A percentile compares a stretch with the other conserved stretches of the same genome.
Evolutionary conservation across 1,284 basidiomycete species (phyloP).

Genomic region (Cystobasidium sp.): DNA sequence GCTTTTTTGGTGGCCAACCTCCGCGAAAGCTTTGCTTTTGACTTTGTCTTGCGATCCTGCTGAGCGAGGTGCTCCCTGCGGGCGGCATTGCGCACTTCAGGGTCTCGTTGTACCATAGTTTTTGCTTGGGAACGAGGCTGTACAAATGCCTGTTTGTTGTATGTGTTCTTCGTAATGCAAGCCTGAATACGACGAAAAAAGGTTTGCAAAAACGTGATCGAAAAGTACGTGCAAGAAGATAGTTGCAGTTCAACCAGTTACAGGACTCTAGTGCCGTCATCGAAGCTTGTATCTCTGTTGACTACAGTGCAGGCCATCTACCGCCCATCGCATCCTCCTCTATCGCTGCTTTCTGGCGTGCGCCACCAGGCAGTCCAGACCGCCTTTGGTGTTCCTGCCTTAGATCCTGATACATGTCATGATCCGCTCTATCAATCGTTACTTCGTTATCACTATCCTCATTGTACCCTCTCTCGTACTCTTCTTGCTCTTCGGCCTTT

Average conservation of each 20-base stretch:
- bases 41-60: slow-evolving; percentile 38
- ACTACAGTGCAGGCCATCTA: slow-evolving; percentile 44
- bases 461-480: slow-evolving; percentile 63
- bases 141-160: too few species aligned
- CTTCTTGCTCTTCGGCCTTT: slow-evolving; percentile 64
- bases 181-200: neutral
- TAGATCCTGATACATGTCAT: slow-evolving; percentile 39
- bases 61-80: slow-evolving; percentile 40
- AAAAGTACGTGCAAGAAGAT: neutral
- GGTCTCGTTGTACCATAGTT: slow-evolving; percentile 17
- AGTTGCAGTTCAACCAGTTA: neutral
- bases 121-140: too few species aligned
- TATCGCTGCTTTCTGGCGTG: slow-evolving; percentile 46
- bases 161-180: neutral
- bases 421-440: slow-evolving; percentile 55
- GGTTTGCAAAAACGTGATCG: slow-evolving; percentile 1
- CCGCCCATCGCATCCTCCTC: slow-evolving; percentile 45
- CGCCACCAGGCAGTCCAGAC: slow-evolving; percentile 30
- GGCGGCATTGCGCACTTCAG: slow-evolving; percentile 37
- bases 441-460: slow-evolving; percentile 59
- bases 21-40: slow-evolving; percentile 39
- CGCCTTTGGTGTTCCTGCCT: slow-evolving; percentile 22
- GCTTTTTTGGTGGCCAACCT: slow-evolving; percentile 45
- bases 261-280: neutral
- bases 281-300: neutral